Evolutionary conservation across 371 early-diverging fungal species (phyloP), one percentile per base, ranked within the genome.

Genomic region (Mucor lusitanicus): DNA sequence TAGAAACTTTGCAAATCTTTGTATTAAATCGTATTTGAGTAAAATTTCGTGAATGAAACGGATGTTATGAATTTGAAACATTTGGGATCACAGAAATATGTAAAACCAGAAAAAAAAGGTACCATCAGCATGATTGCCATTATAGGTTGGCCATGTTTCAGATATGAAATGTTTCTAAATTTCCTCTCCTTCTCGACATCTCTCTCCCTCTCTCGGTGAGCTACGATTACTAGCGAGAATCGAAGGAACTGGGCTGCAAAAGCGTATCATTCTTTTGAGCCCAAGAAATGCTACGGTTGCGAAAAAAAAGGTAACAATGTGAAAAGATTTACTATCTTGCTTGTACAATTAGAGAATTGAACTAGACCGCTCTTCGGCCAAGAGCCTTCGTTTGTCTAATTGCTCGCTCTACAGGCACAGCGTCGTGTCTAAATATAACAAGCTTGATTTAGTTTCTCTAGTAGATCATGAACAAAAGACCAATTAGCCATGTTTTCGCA

Each of bases 301-400:
- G n/a, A 46, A 46, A 21, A 48, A 48, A 55, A 55, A 55, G 32
- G 55, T 55, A 55, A 55, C 55, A 55, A 55, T 55, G 55, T 55
- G 55, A 32, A 48, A 25, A 23, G 48, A 48, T 12, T 37, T 48
- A 48, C 21, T 25, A 25, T 48, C 48, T 21, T 48, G 21, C 7
- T 48, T 21, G 48, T 23, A 25, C 48, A 21, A 21, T 23, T 3
- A 21, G 9, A 23, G 3, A 12, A 48, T 48, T 25, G 48, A 21
- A 48, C 48, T 48, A 48, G 48, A 48, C 23, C 48, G 11, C 21
- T 8, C 12, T 48, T 48, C 21, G 48, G 6, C 48, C 21, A 6
- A n/a, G n/a, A n/a, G 6, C 21, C 48, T 23, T 23, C 3, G 2
- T 48, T 11, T 23, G 11, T 48, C 12, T 9, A 8, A 2, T 9